These are phyloP conservation scores for Leccinum incarnatum DNA, from an alignment of 768 basidiomycete species.

Conservation along the genomic window DNA sequence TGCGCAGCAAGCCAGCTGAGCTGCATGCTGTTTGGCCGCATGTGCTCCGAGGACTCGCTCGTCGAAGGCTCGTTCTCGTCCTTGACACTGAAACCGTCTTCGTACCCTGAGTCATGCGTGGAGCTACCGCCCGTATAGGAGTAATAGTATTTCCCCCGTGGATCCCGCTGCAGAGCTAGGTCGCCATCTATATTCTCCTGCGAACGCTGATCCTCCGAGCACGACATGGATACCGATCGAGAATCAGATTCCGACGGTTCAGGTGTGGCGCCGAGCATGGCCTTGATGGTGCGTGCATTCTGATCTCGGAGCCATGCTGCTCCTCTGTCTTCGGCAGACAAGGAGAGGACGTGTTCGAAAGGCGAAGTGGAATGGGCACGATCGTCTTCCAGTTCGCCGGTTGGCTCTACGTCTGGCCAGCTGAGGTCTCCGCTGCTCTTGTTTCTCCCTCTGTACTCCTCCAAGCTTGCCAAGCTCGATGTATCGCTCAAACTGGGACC, in stretches of 20 bases:
- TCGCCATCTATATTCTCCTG: conserved; percentile 53
- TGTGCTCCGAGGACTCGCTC: conserved; percentile 32
- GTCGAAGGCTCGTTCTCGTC: conserved; percentile 29
- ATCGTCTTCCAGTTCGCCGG: conserved; percentile 56
- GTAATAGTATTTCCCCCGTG: conserved; percentile 74
- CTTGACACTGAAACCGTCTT: conserved; percentile 43
- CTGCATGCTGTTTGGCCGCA: conserved; percentile 65
- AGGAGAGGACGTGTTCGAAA: conserved; percentile 31
- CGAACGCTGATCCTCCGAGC: conserved; percentile 29
- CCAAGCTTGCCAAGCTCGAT: conserved; percentile 73
- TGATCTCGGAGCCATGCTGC: conserved; percentile 84
- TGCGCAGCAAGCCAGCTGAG: conserved; percentile 63
- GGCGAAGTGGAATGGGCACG: conserved; percentile 42
- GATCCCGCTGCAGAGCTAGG: conserved; percentile 64
- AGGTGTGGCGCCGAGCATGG: conserved; percentile 55
- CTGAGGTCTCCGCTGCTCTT: conserved; percentile 30
- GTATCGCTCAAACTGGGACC: conserved; percentile 90
- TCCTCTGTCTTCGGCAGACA: conserved; percentile 61
- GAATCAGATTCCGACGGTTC: conserved; percentile 59
- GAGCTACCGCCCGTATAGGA: conserved; percentile 56
- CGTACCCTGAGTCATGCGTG: conserved; percentile 51
- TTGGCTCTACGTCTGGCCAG: conserved; percentile 45
- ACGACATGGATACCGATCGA: conserved; percentile 38
- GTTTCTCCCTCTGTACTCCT: conserved; percentile 64
- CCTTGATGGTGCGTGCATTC: conserved; percentile 60